A percentile compares a stretch with the other conserved stretches of the same genome.
Conservation (phyloP, 1,284 basidiomycete species). For the Testicularia cyperi region DNA sequence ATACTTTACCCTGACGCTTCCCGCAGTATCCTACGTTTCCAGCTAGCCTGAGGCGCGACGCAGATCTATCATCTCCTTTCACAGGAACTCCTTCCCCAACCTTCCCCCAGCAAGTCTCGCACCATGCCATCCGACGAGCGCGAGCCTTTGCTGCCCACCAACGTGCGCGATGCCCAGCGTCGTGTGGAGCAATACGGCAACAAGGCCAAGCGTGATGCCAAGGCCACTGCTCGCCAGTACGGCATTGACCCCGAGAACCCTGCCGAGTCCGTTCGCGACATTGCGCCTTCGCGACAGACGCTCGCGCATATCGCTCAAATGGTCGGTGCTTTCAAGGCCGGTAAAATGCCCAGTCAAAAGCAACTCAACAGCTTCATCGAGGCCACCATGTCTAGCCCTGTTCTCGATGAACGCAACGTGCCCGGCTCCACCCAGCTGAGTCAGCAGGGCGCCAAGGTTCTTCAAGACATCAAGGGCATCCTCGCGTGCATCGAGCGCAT, state of each 20-base stretch:
- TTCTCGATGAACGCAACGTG: slow-evolving; percentile 38
- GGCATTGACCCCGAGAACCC: slow-evolving; percentile 36
- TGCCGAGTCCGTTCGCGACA: slow-evolving; percentile 8
- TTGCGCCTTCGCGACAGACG: slow-evolving; percentile 32
- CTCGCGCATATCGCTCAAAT: slow-evolving; percentile 35
- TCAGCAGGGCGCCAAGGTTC: slow-evolving; percentile 34
- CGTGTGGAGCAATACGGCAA: slow-evolving; percentile 15
- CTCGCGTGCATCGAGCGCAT: slow-evolving; percentile 41
- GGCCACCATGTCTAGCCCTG: slow-evolving; percentile 32
- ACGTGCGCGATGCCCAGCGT: slow-evolving; percentile 17
- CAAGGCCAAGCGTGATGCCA: slow-evolving; percentile 26
- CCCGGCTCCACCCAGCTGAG: slow-evolving; percentile 36
- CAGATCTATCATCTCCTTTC: neutral
- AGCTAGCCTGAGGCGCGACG: no score
- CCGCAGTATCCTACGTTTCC: no score
- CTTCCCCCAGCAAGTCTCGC: neutral
- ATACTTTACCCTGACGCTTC: no score
- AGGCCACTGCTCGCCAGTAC: slow-evolving; percentile 24
- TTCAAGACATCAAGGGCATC: slow-evolving; percentile 43
- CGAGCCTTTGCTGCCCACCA: slow-evolving; percentile 36
- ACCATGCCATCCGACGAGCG: slow-evolving; percentile 32
- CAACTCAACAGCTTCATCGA: slow-evolving; percentile 41
- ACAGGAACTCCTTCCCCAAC: neutral
- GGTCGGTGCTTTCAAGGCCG: slow-evolving; percentile 38
- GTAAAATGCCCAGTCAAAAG: slow-evolving; percentile 40